These are phyloP conservation scores for Rehmannia glutinosa DNA, from an alignment of 257 asterid genomes.

Conservation along the genomic window DNA sequence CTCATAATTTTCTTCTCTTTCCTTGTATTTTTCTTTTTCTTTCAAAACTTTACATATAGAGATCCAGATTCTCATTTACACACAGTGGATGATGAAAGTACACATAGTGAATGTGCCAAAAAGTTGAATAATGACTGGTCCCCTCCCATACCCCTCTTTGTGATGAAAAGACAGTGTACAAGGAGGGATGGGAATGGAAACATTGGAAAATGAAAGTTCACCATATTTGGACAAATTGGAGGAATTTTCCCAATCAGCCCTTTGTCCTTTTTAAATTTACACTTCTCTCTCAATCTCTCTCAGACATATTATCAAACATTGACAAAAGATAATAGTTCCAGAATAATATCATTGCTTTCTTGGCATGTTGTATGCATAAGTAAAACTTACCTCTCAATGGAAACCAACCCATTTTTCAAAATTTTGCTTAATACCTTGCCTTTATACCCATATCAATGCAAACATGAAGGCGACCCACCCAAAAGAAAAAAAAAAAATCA, in stretches of 20 bases:
- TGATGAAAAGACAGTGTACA: slow-evolving; percentile 11
- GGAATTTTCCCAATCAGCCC: slow-evolving; percentile 17
- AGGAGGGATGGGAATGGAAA: slow-evolving; percentile 23
- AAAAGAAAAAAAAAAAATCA: no score
- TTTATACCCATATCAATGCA: neutral
- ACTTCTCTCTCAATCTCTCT: neutral
- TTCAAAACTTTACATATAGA: no score
- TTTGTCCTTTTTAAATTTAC: slow-evolving; percentile 12
- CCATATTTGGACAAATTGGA: slow-evolving; percentile 14
- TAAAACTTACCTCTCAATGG: neutral
- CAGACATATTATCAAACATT: slow-evolving; percentile 7
- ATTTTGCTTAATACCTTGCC: neutral
- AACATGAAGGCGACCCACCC: neutral
- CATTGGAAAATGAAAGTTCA: slow-evolving; percentile 39
- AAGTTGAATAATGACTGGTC: slow-evolving; percentile 17
- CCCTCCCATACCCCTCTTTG: no score
- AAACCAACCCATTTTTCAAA: neutral
- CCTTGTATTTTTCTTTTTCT: no score
- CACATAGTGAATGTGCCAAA: slow-evolving; percentile 9
- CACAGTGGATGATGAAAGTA: neutral
- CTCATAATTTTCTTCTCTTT: no score
- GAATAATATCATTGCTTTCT: slow-evolving; percentile 24
- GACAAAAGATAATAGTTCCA: slow-evolving; percentile 18
- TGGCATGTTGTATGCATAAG: slow-evolving; percentile 1
- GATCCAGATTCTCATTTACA: no score